Evolutionary conservation across 2,329 filamentous ascomycete species (phyloP).

Genomic region (Fusarium stilboides): DNA sequence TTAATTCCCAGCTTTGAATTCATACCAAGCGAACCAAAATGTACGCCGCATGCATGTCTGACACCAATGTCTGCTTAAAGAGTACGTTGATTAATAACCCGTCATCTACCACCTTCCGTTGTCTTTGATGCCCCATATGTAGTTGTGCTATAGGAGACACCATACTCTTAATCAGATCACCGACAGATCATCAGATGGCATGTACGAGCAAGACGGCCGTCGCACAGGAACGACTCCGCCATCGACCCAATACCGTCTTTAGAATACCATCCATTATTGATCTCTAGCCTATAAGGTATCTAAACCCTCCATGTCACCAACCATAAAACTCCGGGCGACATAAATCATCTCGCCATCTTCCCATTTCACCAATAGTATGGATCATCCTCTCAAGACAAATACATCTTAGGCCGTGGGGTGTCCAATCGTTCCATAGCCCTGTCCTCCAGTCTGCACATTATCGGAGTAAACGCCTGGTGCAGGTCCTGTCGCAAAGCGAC

Average conservation of each 20-base stretch:
- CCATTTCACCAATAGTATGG: not conserved
- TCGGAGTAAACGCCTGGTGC: conserved; percentile 82
- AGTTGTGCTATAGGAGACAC: no score
- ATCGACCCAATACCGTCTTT: conserved; percentile 1
- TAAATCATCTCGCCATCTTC: not conserved
- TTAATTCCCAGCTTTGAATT: not conserved
- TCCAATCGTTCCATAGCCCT: conserved; percentile 71
- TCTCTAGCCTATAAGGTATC: not conserved
- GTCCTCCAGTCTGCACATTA: conserved; percentile 79
- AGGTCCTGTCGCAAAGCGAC: conserved; percentile 66
- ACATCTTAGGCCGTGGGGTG: conserved; percentile 48
- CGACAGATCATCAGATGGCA: no score
- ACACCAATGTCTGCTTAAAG: no score
- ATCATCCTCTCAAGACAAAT: not conserved
- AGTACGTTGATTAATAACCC: no score
- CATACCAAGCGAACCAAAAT: not conserved
- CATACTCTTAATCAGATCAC: no score
- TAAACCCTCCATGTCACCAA: not conserved
- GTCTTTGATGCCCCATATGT: no score
- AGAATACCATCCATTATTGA: conserved; percentile 2
- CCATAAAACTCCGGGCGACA: conserved; percentile 1
- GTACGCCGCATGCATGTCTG: not conserved
- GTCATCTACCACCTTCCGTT: no score
- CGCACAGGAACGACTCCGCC: not conserved
- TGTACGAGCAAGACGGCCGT: no score